Evolutionary conservation across 2,329 filamentous ascomycete species (phyloP).

Genomic region (Geosmithia morbida): DNA sequence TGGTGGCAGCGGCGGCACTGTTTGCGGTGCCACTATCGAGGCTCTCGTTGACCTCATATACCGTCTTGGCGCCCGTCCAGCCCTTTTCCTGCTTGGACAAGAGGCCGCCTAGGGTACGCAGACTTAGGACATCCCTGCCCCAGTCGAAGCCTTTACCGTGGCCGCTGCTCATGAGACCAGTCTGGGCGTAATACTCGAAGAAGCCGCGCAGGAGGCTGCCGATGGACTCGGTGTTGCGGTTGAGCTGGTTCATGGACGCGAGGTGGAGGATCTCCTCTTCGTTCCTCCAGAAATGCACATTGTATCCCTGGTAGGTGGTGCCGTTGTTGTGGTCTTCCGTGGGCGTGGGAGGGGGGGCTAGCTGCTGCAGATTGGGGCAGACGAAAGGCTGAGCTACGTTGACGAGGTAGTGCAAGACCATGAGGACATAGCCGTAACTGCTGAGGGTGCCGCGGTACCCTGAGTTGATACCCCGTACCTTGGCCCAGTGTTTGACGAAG

Average conservation of each 20-base stretch:
- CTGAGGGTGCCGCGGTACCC: constrained; percentile 76
- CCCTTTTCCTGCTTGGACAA: constrained; percentile 64
- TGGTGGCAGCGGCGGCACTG: not conserved
- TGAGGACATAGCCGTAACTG: constrained; percentile 82
- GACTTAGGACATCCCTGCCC: constrained; percentile 64
- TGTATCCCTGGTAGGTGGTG: constrained; percentile 31
- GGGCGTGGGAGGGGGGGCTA: constrained; percentile 25
- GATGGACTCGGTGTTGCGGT: constrained; percentile 53
- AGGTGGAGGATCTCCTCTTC: constrained; percentile 53
- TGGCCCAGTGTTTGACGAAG: constrained; percentile 87
- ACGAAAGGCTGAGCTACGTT: constrained; percentile 72
- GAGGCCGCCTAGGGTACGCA: constrained; percentile 58
- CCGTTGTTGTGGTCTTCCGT: constrained; percentile 9
- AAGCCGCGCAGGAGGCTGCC: constrained; percentile 67
- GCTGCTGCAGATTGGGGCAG: constrained; percentile 65
- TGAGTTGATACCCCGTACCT: constrained; percentile 71
- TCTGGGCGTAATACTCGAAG: constrained; percentile 72
- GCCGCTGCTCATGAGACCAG: constrained; percentile 34
- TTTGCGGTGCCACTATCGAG: no score
- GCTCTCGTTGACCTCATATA: constrained; percentile 25
- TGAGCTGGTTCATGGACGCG: constrained; percentile 43
- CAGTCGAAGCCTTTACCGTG: constrained; percentile 55
- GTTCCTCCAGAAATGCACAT: constrained; percentile 66
- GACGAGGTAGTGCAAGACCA: constrained; percentile 83
- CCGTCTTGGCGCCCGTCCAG: constrained; percentile 73